These are phyloP conservation scores for Blastocystis sp. DNA, from an alignment of 352 stramenopile species.

Conservation along the genomic window DNA sequence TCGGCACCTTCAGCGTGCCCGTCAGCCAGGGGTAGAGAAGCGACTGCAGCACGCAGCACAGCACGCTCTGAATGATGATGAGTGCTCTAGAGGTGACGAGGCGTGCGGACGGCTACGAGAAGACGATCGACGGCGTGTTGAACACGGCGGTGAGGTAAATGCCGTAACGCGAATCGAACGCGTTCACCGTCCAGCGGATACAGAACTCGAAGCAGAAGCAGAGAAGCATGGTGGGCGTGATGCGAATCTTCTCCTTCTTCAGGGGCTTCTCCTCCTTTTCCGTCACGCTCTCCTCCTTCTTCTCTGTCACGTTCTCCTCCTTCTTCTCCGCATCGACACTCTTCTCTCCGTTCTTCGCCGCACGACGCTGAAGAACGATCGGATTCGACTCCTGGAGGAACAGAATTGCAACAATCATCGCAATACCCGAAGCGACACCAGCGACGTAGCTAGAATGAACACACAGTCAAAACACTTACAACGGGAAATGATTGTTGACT, in stretches of 20 bases:
- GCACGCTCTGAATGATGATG: slow-evolving; percentile 27
- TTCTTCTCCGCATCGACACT: not conserved
- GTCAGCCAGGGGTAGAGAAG: slow-evolving; percentile 5
- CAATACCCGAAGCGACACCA: slow-evolving; percentile 17
- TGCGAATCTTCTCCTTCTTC: not conserved
- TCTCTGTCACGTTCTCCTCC: not conserved
- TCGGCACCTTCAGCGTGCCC: slow-evolving; percentile 24
- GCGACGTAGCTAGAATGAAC: slow-evolving; percentile 8
- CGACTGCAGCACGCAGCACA: not conserved
- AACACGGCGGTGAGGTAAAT: slow-evolving; percentile 50
- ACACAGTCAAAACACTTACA: slow-evolving; percentile 1
- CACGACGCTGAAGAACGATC: not conserved
- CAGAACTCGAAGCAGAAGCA: slow-evolving; percentile 57
- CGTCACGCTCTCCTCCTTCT: not conserved
- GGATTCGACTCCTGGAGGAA: slow-evolving; percentile 73
- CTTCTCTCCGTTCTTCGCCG: slow-evolving; percentile 14
- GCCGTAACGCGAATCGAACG: slow-evolving; percentile 52
- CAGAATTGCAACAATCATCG: slow-evolving; percentile 33
- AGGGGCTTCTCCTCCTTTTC: not conserved
- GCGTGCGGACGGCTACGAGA: not conserved
- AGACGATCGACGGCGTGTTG: not conserved
- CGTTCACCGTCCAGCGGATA: slow-evolving; percentile 21
- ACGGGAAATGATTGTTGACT: slow-evolving; percentile 52
- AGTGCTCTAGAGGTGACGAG: not conserved
- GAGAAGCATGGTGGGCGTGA: slow-evolving; percentile 1